Percentiles rank a stretch among this genome's conserved stretches.
Evolutionary conservation across 352 stramenopile species (phyloP).

Genomic region (Nothophytophthora sp.): DNA sequence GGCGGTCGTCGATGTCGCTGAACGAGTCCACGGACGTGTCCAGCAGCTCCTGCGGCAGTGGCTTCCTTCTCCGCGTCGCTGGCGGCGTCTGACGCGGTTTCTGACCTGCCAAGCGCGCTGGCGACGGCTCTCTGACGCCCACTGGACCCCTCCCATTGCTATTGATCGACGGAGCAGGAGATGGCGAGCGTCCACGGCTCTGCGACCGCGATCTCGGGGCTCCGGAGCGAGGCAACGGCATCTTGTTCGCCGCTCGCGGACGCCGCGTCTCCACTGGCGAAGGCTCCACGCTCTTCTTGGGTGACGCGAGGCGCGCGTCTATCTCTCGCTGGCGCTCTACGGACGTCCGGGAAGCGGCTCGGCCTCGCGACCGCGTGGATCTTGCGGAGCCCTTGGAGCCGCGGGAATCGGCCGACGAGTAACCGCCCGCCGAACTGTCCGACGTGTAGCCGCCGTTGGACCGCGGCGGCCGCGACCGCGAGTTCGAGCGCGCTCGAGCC

Average conservation of each 20-base stretch:
- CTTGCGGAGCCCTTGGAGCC: conserved; percentile 48
- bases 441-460: conserved; percentile 56
- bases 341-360: conserved; percentile 38
- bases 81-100: conserved; percentile 8
- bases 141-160: background rate
- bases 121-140: conserved; percentile 4
- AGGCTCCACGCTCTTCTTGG: conserved; percentile 31
- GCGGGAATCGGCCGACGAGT: conserved; percentile 64
- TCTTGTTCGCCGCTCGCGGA: conserved; percentile 15
- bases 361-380: conserved; percentile 40
- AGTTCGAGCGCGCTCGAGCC: conserved; percentile 36
- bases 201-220: conserved; percentile 9
- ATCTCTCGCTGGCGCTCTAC: conserved; percentile 57
- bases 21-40: conserved; percentile 80
- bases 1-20: conserved; percentile 84
- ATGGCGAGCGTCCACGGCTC: conserved; percentile 32
- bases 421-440: conserved; percentile 62
- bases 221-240: conserved; percentile 23
- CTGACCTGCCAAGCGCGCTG: conserved; percentile 4
- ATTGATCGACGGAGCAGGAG: conserved; percentile 16
- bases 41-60: conserved; percentile 34
- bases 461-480: conserved; percentile 14
- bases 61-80: conserved; percentile 15
- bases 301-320: conserved; percentile 56
- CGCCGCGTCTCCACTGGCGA: conserved; percentile 14